A percentile compares a stretch with the other conserved stretches of the same genome.
Conservation (phyloP, 768 basidiomycete species). For the Scleroderma citrinum region DNA sequence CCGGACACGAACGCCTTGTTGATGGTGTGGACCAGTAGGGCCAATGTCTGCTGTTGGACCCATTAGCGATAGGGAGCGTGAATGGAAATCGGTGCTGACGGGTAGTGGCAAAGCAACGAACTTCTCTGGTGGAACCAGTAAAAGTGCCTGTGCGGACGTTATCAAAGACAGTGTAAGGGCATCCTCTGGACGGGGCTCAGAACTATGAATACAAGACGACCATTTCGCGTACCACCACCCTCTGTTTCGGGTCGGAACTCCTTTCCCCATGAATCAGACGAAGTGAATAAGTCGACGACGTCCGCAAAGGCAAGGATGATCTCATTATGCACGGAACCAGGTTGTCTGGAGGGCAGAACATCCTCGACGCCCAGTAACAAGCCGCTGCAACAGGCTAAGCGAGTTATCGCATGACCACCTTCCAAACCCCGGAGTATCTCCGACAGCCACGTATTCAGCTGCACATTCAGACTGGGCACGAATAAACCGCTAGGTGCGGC, state of each 20-base stretch:
- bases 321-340: slow-evolving; percentile 53
- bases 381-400: slow-evolving; percentile 59
- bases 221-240: slow-evolving; percentile 30
- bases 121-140: slow-evolving; percentile 47
- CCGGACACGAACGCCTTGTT: slow-evolving; percentile 52
- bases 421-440: slow-evolving; percentile 53
- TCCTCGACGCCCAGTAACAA: slow-evolving; percentile 62
- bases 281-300: slow-evolving; percentile 55
- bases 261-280: slow-evolving; percentile 51
- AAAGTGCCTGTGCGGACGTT: slow-evolving; percentile 54
- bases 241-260: slow-evolving; percentile 58
- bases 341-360: slow-evolving; percentile 27
- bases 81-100: slow-evolving; percentile 25
- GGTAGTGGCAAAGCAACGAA: slow-evolving; percentile 57
- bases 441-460: slow-evolving; percentile 45
- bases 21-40: slow-evolving; percentile 40
- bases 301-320: slow-evolving; percentile 67
- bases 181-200: slow-evolving; percentile 30
- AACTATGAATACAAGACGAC: neutral
- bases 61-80: slow-evolving; percentile 13
- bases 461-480: slow-evolving; percentile 31
- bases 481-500: slow-evolving; percentile 26
- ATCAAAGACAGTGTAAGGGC: slow-evolving; percentile 42
- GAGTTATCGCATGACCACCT: slow-evolving; percentile 58
- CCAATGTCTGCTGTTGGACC: slow-evolving; percentile 20